Evolutionary conservation across 352 stramenopile species (phyloP).

Genomic region (Phytophthora rubi): DNA sequence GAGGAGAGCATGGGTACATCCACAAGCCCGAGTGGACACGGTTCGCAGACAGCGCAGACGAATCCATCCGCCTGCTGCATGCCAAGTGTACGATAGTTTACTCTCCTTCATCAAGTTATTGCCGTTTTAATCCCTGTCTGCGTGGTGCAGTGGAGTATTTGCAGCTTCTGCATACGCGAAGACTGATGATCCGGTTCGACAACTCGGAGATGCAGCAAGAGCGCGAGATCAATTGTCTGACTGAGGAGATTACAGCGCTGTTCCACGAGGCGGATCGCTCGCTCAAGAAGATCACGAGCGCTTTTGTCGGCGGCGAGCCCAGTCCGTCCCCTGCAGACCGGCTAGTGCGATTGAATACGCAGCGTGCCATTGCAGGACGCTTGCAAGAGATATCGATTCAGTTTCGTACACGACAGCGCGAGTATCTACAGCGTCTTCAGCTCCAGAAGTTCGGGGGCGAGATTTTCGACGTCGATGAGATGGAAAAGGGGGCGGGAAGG

Average conservation of each 20-base stretch:
- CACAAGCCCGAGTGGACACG: slow-evolving; percentile 67
- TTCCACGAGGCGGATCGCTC: slow-evolving; percentile 73
- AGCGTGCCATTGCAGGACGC: slow-evolving; percentile 64
- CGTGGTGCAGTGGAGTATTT: slow-evolving; percentile 72
- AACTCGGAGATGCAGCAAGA: slow-evolving; percentile 71
- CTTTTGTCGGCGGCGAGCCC: slow-evolving; percentile 56
- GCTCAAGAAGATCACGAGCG: slow-evolving; percentile 74
- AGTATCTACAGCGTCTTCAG: slow-evolving; percentile 77
- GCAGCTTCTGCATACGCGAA: slow-evolving; percentile 74
- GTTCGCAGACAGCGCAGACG: slow-evolving; percentile 69
- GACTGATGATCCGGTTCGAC: slow-evolving; percentile 87
- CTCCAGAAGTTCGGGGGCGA: slow-evolving; percentile 79
- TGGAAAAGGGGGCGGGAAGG: slow-evolving; percentile 23
- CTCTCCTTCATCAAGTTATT: not conserved
- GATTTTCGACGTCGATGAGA: slow-evolving; percentile 57
- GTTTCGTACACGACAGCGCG: slow-evolving; percentile 71
- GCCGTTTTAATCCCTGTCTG: not conserved
- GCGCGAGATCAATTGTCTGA: slow-evolving; percentile 73
- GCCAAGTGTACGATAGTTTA: slow-evolving; percentile 57
- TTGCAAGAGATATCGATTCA: slow-evolving; percentile 68
- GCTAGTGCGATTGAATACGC: slow-evolving; percentile 71
- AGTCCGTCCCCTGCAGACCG: slow-evolving; percentile 57
- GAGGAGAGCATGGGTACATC: slow-evolving; percentile 37
- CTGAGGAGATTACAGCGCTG: slow-evolving; percentile 63
- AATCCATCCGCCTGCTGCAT: slow-evolving; percentile 67